Conservation (phyloP, 2,329 filamentous ascomycete genomes). For the Penicillium thymicola region DNA sequence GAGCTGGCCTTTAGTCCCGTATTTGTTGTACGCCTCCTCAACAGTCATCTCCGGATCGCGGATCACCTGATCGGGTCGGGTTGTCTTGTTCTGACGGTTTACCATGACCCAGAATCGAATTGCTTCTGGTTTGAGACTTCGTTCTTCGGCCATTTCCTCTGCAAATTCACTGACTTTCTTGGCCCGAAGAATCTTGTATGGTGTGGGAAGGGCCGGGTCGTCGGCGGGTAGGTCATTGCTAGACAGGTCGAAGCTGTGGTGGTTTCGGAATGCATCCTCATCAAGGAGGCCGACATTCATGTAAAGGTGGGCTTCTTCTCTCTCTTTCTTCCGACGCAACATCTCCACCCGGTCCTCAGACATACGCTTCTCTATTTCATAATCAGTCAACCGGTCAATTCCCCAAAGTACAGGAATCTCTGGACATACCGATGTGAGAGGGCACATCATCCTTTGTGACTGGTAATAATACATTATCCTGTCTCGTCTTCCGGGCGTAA, state of each 20-base stretch:
- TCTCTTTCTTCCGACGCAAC: slow-evolving; percentile 78
- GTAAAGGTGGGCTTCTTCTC: slow-evolving; percentile 91
- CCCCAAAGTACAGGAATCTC: background rate
- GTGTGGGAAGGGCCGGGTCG: slow-evolving; percentile 68
- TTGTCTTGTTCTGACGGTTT: slow-evolving; percentile 95
- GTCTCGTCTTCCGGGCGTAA: slow-evolving; percentile 81
- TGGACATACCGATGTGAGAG: slow-evolving; percentile 59
- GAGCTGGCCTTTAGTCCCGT: slow-evolving; percentile 62
- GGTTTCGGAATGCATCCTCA: slow-evolving; percentile 73
- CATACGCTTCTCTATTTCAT: slow-evolving; percentile 61
- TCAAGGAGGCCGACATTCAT: slow-evolving; percentile 80
- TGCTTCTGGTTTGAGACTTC: slow-evolving; percentile 63
- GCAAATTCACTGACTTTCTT: slow-evolving; percentile 75
- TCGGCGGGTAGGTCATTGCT: slow-evolving; percentile 59
- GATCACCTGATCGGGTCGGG: slow-evolving; percentile 83
- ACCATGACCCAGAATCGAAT: slow-evolving; percentile 96
- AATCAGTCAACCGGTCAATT: slow-evolving; percentile 17
- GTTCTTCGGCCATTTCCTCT: slow-evolving; percentile 66
- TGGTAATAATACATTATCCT: slow-evolving; percentile 77
- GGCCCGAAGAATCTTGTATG: slow-evolving; percentile 70
- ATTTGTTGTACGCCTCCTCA: slow-evolving; percentile 69
- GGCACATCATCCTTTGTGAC: slow-evolving; percentile 78
- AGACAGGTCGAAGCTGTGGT: slow-evolving; percentile 80
- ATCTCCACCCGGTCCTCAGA: slow-evolving; percentile 75
- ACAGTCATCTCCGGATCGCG: slow-evolving; percentile 72